Base-by-base conservation (phyloP, 257 asterid species). In the Ligustrum vulgare region DNA sequence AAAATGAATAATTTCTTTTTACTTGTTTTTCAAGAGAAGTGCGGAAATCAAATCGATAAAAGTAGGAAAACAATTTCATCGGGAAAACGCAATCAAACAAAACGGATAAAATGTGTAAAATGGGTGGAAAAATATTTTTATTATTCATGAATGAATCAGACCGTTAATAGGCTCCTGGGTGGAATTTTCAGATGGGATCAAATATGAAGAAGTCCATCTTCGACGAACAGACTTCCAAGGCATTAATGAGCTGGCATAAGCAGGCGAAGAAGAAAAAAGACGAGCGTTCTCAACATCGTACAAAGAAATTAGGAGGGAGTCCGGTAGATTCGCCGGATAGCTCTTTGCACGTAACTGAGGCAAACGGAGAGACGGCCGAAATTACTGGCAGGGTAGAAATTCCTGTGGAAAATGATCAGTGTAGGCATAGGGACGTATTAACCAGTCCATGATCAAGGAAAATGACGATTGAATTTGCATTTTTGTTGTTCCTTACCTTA, bases 171-270 rank as follows among this genome's bases (percentile, higher is more conserved):
- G n/a, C n/a, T 28, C 31, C 1, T 28, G 31, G 31, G 31, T 28
- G 28, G 22, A 13, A 74, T 65, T 33, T 49, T 23, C 69, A 91
- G 98, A 94, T 94, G 98, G 98, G 98, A 80, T 90, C 98, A 75
- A 85, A 88, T 70, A 92, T 94, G 90, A 94, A 94, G 83, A 88
- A 83, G 85, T 87, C 97, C 37, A 90, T 94, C 8, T 94, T 94
- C 20, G 98, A 94, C 49, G 98, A 94, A 35, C 95, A 94, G 86
- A 94, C 98, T 0, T 88, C 93, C 1, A 94, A 89, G 86, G 98
- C 98, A 1, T 75, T 94, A 4, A 85, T 83, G 92, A 90, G 84
- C 33, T 94, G 98, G 98, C 96, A 92, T 69, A 87, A 86, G 81
- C 85, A 85, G 66, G 89, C 91, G 0, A 90, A 89, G 87, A 87